Evolutionary conservation across 2,329 filamentous ascomycete genomes (phyloP).

Genomic region (Emericellopsis cladophorae): DNA sequence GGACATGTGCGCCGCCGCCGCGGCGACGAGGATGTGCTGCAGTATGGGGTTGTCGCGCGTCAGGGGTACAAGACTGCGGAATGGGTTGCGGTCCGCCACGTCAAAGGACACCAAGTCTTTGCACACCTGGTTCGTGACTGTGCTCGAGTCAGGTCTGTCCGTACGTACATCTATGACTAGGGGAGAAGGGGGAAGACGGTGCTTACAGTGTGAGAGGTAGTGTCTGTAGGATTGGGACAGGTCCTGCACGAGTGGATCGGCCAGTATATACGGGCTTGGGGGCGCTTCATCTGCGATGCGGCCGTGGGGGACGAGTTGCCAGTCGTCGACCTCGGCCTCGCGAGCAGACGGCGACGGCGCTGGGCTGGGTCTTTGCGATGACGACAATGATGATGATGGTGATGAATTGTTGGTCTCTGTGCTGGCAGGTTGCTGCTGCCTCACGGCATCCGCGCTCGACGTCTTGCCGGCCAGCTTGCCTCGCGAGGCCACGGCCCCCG

Average conservation of each 20-base stretch:
- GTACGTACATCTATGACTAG: neutral
- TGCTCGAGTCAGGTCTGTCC: neutral
- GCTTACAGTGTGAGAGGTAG: conserved; percentile 27
- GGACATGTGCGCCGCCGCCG: conserved; percentile 33
- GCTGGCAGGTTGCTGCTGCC: too few species aligned
- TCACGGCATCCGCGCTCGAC: conserved; percentile 15
- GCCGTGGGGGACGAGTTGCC: conserved; percentile 12
- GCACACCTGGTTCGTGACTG: conserved; percentile 38
- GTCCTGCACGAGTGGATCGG: conserved; percentile 37
- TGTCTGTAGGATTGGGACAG: conserved; percentile 31
- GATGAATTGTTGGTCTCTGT: too few species aligned
- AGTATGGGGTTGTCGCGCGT: conserved; percentile 26
- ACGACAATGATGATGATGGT: neutral
- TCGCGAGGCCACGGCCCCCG: conserved; percentile 29
- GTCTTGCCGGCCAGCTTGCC: conserved; percentile 27
- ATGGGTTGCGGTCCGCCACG: conserved; percentile 29
- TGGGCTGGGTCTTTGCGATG: too few species aligned
- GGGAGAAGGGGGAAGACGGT: too few species aligned
- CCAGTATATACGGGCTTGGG: conserved; percentile 20
- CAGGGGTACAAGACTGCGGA: conserved; percentile 29
- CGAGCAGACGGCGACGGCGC: too few species aligned
- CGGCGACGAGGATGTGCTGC: conserved; percentile 33
- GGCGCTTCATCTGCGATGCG: neutral
- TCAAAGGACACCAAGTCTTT: conserved; percentile 37
- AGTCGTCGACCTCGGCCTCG: conserved; percentile 2